These are phyloP conservation scores for Fusarium virguliforme DNA, from an alignment of 2,329 filamentous ascomycete species.

Conservation along the genomic window DNA sequence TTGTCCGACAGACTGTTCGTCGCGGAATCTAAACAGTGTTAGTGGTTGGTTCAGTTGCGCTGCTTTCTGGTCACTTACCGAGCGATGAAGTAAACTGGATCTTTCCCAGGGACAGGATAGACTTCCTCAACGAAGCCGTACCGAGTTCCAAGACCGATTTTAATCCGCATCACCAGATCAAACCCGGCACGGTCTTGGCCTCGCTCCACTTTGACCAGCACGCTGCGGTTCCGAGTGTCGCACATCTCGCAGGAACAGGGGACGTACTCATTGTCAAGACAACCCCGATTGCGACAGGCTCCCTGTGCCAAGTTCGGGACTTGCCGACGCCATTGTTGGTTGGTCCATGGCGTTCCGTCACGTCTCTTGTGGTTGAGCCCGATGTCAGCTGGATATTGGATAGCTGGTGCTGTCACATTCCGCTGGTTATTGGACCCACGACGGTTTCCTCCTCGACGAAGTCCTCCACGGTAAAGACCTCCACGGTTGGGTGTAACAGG, in stretches of 20 bases:
- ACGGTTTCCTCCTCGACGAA: conserved; percentile 33
- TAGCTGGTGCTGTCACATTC: conserved; percentile 40
- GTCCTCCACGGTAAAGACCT: conserved; percentile 30
- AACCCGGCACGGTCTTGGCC: conserved; percentile 1
- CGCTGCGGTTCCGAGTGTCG: conserved; percentile 52
- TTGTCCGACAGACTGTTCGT: conserved; percentile 48
- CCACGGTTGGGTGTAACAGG: conserved; percentile 28
- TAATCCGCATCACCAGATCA: conserved; percentile 53
- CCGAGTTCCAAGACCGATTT: conserved; percentile 47
- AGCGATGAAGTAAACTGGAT: conserved; percentile 47
- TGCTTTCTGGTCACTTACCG: conserved; percentile 47
- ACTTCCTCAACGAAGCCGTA: conserved; percentile 56
- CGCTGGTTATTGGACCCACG: conserved; percentile 42
- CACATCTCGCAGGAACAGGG: conserved; percentile 54
- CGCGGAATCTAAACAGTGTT: conserved; percentile 46
- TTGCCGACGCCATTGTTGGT: conserved; percentile 36
- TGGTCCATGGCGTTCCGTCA: conserved; percentile 36
- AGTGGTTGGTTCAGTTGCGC: not conserved
- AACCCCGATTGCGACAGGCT: conserved; percentile 48
- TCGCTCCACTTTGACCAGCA: conserved; percentile 48
- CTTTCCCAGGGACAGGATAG: conserved; percentile 32
- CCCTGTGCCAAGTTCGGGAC: conserved; percentile 23
- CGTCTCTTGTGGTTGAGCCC: conserved; percentile 35
- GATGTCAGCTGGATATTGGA: conserved; percentile 21
- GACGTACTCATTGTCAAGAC: conserved; percentile 45